Conservation (phyloP, 1,139 yeast species). For the Debaryomyces sp. region DNA sequence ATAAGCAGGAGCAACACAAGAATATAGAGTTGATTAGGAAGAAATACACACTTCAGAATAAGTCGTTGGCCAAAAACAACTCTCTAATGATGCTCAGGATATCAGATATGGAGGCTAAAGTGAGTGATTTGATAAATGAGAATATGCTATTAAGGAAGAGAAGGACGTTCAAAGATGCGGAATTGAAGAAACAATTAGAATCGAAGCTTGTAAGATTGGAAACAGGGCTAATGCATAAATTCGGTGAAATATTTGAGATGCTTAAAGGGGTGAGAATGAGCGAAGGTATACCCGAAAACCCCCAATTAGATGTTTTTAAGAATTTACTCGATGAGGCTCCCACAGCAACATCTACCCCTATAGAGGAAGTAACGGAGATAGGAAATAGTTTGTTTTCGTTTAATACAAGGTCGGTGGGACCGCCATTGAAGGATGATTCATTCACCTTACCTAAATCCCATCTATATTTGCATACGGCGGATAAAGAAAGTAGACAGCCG, state of each 20-base stretch:
- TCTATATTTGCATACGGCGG: not conserved
- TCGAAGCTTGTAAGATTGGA: conserved; percentile 35
- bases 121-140: conserved; percentile 50
- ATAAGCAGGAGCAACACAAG: conserved; percentile 1
- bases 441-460: conserved; percentile 6
- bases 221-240: conserved; percentile 39
- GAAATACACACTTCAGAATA: conserved; percentile 48
- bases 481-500: not conserved
- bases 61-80: conserved; percentile 57
- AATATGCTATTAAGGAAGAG: conserved; percentile 37
- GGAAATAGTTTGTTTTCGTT: not conserved
- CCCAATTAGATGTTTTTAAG: conserved; percentile 19
- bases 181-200: conserved; percentile 12
- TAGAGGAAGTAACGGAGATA: conserved; percentile 11
- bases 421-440: not conserved
- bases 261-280: conserved; percentile 14
- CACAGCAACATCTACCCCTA: conserved; percentile 26
- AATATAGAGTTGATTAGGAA: conserved; percentile 11
- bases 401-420: not conserved
- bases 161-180: conserved; percentile 10
- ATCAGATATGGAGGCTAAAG: conserved; percentile 51
- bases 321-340: conserved; percentile 7
- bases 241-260: conserved; percentile 41
- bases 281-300: conserved; percentile 23
- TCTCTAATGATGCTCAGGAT: conserved; percentile 51